phyloP scores from a whole-genome alignment of 78 protist species.

The Dictyostelium firmibasis region DNA sequence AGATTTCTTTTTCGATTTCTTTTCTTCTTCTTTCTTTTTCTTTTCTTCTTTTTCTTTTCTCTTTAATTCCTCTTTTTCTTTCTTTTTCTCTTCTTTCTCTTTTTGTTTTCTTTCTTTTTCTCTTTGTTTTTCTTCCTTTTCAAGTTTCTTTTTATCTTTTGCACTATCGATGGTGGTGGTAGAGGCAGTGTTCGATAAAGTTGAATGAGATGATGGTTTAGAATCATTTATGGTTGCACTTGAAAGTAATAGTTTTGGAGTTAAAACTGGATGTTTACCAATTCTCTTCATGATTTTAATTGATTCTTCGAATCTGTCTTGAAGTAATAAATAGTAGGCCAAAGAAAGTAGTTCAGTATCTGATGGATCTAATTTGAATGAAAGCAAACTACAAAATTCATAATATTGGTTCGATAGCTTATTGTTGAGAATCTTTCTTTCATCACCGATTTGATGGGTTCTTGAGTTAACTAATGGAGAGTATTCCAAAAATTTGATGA shows the following conservation, averaged over 20 bases:
- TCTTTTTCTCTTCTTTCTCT: conserved; percentile 35
- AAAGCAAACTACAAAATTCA: background rate
- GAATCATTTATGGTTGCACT: background rate
- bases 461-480: conserved; percentile 66
- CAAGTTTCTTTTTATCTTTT: conserved; percentile 37
- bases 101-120: conserved; percentile 46
- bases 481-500: conserved; percentile 41
- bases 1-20: background rate
- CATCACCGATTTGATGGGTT: conserved; percentile 58
- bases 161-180: background rate
- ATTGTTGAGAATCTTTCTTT: conserved; percentile 58
- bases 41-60: conserved; percentile 45
- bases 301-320: conserved; percentile 67
- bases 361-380: conserved; percentile 28
- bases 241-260: background rate
- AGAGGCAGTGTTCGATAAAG: background rate
- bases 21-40: conserved; percentile 32
- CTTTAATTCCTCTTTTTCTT: conserved; percentile 1
- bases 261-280: background rate
- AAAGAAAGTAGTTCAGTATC: conserved; percentile 52
- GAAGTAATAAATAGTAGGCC: conserved; percentile 51
- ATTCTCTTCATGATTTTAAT: conserved; percentile 48
- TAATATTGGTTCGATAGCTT: conserved; percentile 38
- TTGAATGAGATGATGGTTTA: background rate
- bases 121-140: conserved; percentile 44